Evolutionary conservation across 352 stramenopile genomes (phyloP).

Genomic region (Globisporangium barbulae): DNA sequence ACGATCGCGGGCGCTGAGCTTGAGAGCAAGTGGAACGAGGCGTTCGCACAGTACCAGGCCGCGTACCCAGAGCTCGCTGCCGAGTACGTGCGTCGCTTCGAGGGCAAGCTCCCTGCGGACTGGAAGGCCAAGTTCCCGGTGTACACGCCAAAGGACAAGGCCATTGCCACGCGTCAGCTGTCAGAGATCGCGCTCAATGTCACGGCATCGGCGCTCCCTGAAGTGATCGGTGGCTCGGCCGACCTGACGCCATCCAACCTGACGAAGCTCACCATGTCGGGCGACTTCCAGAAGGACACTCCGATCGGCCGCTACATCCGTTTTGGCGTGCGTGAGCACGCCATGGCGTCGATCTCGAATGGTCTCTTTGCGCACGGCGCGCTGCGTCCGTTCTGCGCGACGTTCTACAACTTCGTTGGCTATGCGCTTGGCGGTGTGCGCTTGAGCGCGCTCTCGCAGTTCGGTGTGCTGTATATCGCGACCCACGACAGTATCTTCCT

Average conservation of each 20-base stretch:
- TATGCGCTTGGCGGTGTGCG: slow-evolving; percentile 96
- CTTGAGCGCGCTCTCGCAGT: slow-evolving; percentile 92
- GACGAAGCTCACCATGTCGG: slow-evolving; percentile 93
- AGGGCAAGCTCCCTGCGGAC: slow-evolving; percentile 88
- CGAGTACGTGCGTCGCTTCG: slow-evolving; percentile 94
- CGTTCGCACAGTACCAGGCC: slow-evolving; percentile 90
- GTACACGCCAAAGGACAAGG: slow-evolving; percentile 88
- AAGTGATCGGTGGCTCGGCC: slow-evolving; percentile 97
- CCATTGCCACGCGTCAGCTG: slow-evolving; percentile 92
- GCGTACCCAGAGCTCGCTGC: slow-evolving; percentile 90
- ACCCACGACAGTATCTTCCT: slow-evolving; percentile 99
- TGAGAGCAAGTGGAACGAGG: slow-evolving; percentile 88
- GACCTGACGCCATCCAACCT: slow-evolving; percentile 98
- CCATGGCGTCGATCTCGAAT: slow-evolving; percentile 98
- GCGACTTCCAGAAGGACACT: slow-evolving; percentile 97
- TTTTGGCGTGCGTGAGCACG: slow-evolving; percentile 98
- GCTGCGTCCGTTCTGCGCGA: slow-evolving; percentile 97
- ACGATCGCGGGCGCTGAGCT: slow-evolving; percentile 63
- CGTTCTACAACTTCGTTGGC: slow-evolving; percentile 99
- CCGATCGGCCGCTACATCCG: slow-evolving; percentile 96
- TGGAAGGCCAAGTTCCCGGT: slow-evolving; percentile 91
- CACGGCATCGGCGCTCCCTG: slow-evolving; percentile 90
- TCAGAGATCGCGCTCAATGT: slow-evolving; percentile 96
- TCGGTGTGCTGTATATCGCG: slow-evolving; percentile 98
- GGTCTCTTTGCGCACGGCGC: slow-evolving; percentile 97